Base-by-base conservation (phyloP, 2,329 filamentous ascomycete species). In the Grosmannia serpens region DNA sequence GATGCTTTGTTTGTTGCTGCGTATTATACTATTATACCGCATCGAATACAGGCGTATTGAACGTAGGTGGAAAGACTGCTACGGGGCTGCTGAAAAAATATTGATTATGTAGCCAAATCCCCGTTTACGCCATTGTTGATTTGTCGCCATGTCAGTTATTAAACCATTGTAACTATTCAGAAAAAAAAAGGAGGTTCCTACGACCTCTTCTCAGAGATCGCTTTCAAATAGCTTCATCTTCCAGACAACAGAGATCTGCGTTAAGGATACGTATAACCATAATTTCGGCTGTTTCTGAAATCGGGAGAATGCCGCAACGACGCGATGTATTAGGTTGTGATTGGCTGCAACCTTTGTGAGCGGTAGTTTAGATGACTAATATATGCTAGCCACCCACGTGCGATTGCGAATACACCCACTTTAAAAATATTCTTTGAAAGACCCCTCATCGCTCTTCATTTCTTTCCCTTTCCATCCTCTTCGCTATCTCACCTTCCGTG, bases 401-500 rank as follows among this genome's bases (percentile, higher is more conserved):
- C 51, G 35, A 53, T 53, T 38, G 51, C 51, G 51, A 53, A 53
- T 38, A 13, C 50, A 20, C 13, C 51, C 51, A 29, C 26, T 29
- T 41, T 41, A 26, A 29, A 55, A 47, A 47, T 22, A 31, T 29
- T 35, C 35, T 53, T 31, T 53, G 24, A 17, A n/a, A 22, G 31
- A 33, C 51, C 33, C 51, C 31, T 53, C 33, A 38, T 41, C 24
- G n/a, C 31, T 11, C 13, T 29, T 29, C 17, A 29, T 31, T 31
- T 53, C 22, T 26, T 44, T 55, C 46, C 13, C 29, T 26, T 24
- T 33, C 46, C 4, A 22, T 35, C 13, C 10, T 33, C 50, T 49
- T 33, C 29, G 22, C 67, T 11, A 46, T 38, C 41, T 44, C 41
- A 22, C 41, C 41, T 44, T n/a, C 41, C 13, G 41, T 9, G 20